Evolutionary conservation across 1,284 basidiomycete genomes (phyloP).

Genomic region (Termitomyces sp.): DNA sequence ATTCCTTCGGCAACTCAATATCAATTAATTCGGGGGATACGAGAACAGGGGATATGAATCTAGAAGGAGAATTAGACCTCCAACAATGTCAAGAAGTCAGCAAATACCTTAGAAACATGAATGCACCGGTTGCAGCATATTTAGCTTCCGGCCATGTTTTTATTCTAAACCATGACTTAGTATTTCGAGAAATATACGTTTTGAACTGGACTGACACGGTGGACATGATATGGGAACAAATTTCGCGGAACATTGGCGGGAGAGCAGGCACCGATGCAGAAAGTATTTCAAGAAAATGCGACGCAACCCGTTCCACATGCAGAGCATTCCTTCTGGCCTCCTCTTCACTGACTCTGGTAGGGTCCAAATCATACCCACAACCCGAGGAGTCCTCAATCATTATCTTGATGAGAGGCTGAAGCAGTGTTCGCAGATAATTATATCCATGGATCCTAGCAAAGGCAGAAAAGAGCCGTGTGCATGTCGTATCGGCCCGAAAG

Average conservation of each 20-base stretch:
- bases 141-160: slow-evolving; percentile 80
- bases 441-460: slow-evolving; percentile 88
- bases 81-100: background rate
- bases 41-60: slow-evolving; percentile 82
- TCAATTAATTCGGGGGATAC: slow-evolving; percentile 84
- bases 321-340: slow-evolving; percentile 66
- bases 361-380: slow-evolving; percentile 78
- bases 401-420: slow-evolving; percentile 71
- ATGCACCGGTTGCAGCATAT: slow-evolving; percentile 84
- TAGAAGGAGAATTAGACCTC: slow-evolving; percentile 22
- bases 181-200: background rate
- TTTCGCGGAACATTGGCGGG: slow-evolving; percentile 85
- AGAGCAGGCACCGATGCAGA: slow-evolving; percentile 65
- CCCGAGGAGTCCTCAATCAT: slow-evolving; percentile 72
- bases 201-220: slow-evolving; percentile 57
- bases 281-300: slow-evolving; percentile 75
- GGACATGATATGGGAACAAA: slow-evolving; percentile 80
- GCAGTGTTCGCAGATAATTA: slow-evolving; percentile 75
- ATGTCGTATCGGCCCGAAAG: slow-evolving; percentile 85
- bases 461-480: slow-evolving; percentile 77
- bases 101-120: slow-evolving; percentile 79
- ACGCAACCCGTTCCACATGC: slow-evolving; percentile 71
- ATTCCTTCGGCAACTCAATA: slow-evolving; percentile 69
- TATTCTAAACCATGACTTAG: slow-evolving; percentile 30
- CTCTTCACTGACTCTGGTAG: slow-evolving; percentile 54